Evolutionary conservation across 1,139 yeast genomes (phyloP).

Genomic region (Barnettozyma hawaiiensis): DNA sequence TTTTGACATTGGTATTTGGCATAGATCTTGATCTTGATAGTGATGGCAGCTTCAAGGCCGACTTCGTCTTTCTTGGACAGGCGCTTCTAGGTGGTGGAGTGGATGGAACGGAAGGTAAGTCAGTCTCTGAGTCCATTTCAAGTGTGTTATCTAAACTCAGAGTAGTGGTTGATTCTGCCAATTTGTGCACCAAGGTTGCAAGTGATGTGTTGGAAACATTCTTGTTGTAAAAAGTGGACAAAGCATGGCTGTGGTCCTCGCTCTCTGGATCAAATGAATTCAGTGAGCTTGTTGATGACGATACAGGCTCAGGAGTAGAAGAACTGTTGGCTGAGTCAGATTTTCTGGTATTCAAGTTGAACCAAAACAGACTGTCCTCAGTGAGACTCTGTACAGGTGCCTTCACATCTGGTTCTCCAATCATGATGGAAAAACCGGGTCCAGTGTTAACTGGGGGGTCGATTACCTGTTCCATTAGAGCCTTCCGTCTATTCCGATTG

Average conservation of each 20-base stretch:
- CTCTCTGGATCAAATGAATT: constrained; percentile 20
- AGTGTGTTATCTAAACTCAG: constrained; percentile 12
- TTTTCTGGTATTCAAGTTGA: constrained; percentile 2
- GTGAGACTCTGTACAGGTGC: constrained; percentile 2
- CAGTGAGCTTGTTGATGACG: constrained; percentile 20
- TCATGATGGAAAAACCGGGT: neutral
- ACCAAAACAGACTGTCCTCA: constrained; percentile 7
- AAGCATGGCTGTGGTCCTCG: constrained; percentile 15
- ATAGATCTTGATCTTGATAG: constrained; percentile 43
- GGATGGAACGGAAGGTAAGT: constrained; percentile 8
- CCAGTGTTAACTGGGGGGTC: neutral
- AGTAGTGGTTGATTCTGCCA: constrained; percentile 21
- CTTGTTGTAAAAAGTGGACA: constrained; percentile 7
- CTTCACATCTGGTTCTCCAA: neutral
- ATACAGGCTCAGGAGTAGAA: constrained; percentile 12
- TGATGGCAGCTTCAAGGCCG: constrained; percentile 33
- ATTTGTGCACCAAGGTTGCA: constrained; percentile 23
- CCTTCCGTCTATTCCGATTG: no score
- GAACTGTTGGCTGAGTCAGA: neutral
- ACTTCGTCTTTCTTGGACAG: constrained; percentile 21
- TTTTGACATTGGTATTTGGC: constrained; percentile 47
- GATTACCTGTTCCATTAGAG: constrained; percentile 1
- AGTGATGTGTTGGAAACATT: constrained; percentile 21
- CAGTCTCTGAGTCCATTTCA: constrained; percentile 2
- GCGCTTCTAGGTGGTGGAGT: constrained; percentile 4